Conservation (phyloP, 306 rosid genomes). For the Ormosia emarginata region DNA sequence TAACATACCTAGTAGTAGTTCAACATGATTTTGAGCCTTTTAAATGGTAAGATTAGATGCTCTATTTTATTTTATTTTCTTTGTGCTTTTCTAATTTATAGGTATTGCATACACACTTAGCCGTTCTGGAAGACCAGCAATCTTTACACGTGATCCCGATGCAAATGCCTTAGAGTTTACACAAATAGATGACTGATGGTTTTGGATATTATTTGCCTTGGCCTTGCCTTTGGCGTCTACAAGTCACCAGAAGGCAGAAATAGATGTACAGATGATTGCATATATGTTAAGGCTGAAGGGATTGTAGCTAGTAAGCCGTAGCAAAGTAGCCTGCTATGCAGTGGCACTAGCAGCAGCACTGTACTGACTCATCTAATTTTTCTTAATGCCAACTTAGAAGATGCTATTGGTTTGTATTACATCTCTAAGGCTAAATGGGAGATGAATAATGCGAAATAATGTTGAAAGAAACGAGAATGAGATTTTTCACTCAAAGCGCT, state of each 20-base stretch:
- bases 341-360: not conserved
- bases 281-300: not conserved
- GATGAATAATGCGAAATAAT: not conserved
- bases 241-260: slow-evolving; percentile 2
- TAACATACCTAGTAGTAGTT: not conserved
- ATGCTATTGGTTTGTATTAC: slow-evolving; percentile 9
- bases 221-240: not conserved
- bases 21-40: not conserved
- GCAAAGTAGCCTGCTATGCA: slow-evolving; percentile 16
- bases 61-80: not conserved
- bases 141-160: slow-evolving; percentile 89
- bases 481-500: not conserved
- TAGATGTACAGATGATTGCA: slow-evolving; percentile 23
- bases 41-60: not conserved
- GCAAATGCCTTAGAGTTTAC: slow-evolving; percentile 92
- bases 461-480: slow-evolving; percentile 1
- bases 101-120: slow-evolving; percentile 91
- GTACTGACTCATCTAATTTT: not conserved
- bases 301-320: not conserved
- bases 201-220: not conserved
- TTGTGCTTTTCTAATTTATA: slow-evolving; percentile 24
- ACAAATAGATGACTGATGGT: slow-evolving; percentile 59
- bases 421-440: not conserved
- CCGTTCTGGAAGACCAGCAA: slow-evolving; percentile 95
- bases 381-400: not conserved